Evolutionary conservation across 1,284 basidiomycete species (phyloP), one percentile per base, ranked within the genome.

Genomic region (Rhodotorula sp.): DNA sequence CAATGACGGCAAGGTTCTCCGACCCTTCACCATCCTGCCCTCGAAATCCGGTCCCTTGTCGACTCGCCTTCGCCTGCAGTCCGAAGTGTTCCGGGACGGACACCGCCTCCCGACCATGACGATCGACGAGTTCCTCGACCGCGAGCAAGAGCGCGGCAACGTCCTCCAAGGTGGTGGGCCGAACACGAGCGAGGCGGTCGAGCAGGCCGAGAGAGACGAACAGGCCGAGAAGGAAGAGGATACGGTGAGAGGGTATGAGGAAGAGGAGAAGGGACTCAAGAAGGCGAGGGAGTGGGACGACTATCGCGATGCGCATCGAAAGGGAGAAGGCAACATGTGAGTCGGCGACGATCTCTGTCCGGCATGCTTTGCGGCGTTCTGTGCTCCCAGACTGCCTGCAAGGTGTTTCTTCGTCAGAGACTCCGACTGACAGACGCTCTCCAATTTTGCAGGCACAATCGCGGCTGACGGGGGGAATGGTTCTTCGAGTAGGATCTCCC

Each of bases 41-140:
- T 86, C 88, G 45, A 79, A 79, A 5, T 86, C 91, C 71, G 60
- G 61, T 8, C 48, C 64, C 26, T 56, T 77, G 42, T 62, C 70
- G 12, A 79, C 78, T 30, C 87, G 92, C 64, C 84, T 88, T 56
- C 85, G 88, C 44, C 78, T 95, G 14, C 87, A 89, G 77, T 82
- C 85, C 0, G 87, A 91, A 78, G 94, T 98, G 4, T 99, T 98
- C 82, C 86, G 88, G 22, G 86, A 91, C 6, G 87, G 86, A n/a
- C 88, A 97, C 80, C 86, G 90, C 30, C 83, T 99, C 44, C 95
- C 95, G 5, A 95, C 93, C 0, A 98, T 99, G 96, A 87, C 90
- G 1, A 88, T 99, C 75, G 95, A 99, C 78, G 91, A 99, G 80
- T 98, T 95, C 79, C 85, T 99, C 30, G 88, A 90, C 75, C 88